A percentile compares a stretch with the other conserved stretches of the same genome.
Conservation (phyloP, 2,329 filamentous ascomycete species). For the Emydomyces testavorans region DNA sequence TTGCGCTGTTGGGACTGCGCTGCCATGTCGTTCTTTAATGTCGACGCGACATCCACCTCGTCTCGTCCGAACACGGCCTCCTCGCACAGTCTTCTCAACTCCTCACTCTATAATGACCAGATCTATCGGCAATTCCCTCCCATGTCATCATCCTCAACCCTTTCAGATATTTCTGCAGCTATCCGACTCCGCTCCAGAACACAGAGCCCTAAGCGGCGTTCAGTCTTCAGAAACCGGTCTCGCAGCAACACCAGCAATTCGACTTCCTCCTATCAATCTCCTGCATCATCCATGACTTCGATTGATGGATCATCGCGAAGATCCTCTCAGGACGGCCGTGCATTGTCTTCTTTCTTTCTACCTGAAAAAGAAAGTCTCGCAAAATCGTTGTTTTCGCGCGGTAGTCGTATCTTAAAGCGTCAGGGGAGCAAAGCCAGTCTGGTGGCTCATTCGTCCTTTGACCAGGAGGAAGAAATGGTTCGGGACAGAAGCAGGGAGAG, state of each 20-base stretch:
- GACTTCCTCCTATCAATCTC: constrained; percentile 35
- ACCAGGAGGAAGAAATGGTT: constrained; percentile 32
- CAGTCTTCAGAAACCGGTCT: constrained; percentile 32
- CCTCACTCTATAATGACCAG: constrained; percentile 15
- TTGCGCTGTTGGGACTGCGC: neutral
- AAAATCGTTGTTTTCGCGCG: constrained; percentile 34
- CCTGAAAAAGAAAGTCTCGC: constrained; percentile 30
- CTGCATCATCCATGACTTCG: constrained; percentile 35
- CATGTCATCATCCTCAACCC: constrained; percentile 13
- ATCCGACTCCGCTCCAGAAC: constrained; percentile 18
- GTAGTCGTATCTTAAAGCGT: constrained; percentile 38
- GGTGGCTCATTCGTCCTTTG: constrained; percentile 26
- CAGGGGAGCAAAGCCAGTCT: constrained; percentile 39
- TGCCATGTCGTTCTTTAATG: constrained; percentile 12
- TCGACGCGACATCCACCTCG: constrained; percentile 8
- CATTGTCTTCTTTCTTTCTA: constrained; percentile 21
- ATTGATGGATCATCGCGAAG: constrained; percentile 23
- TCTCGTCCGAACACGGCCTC: constrained; percentile 9
- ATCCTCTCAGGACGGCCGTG: constrained; percentile 26
- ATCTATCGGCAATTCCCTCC: constrained; percentile 12
- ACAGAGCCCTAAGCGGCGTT: constrained; percentile 31
- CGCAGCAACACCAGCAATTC: constrained; percentile 42
- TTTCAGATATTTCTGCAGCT: constrained; percentile 12
- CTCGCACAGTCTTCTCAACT: constrained; percentile 5
- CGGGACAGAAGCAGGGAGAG: constrained; percentile 22